phyloP scores from a whole-genome alignment of 2,329 filamentous ascomycete genomes.

The Ceratocystis cacaofunesta region DNA sequence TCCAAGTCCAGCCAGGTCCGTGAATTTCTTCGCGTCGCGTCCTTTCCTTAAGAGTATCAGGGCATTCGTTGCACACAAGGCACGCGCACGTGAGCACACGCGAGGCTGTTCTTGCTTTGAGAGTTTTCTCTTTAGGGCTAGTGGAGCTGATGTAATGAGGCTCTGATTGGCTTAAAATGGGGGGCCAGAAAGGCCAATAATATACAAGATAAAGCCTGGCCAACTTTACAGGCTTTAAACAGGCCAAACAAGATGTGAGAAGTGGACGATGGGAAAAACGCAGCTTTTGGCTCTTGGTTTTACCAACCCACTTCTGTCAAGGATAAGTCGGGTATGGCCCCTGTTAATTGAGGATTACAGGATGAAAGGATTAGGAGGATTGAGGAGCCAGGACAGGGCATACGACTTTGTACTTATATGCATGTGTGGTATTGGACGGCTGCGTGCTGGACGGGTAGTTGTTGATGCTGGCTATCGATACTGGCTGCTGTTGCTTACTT shows the following conservation, averaged over 20 bases:
- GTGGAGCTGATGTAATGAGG: neutral
- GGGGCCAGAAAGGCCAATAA: neutral
- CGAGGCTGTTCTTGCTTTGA: neutral
- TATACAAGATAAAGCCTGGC: neutral
- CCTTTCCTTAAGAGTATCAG: neutral
- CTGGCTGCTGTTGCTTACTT: neutral
- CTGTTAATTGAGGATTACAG: neutral
- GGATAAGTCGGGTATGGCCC: neutral
- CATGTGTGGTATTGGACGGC: neutral
- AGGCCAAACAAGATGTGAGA: neutral
- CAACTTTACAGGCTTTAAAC: neutral
- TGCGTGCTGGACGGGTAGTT: neutral
- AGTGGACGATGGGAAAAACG: neutral
- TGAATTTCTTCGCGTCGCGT: neutral
- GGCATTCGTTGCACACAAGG: neutral
- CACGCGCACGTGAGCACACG: neutral
- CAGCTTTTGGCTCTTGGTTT: neutral
- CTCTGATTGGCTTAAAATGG: neutral
- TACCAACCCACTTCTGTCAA: neutral
- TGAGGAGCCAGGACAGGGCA: neutral
- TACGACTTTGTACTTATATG: neutral
- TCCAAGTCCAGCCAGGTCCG: neutral
- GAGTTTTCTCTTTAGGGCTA: neutral
- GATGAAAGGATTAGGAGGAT: neutral
- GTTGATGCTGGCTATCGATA: neutral